A percentile compares a stretch with the other conserved stretches of the same genome.
phyloP scores from a whole-genome alignment of 331 rosid genomes.

The Acacia concinna region DNA sequence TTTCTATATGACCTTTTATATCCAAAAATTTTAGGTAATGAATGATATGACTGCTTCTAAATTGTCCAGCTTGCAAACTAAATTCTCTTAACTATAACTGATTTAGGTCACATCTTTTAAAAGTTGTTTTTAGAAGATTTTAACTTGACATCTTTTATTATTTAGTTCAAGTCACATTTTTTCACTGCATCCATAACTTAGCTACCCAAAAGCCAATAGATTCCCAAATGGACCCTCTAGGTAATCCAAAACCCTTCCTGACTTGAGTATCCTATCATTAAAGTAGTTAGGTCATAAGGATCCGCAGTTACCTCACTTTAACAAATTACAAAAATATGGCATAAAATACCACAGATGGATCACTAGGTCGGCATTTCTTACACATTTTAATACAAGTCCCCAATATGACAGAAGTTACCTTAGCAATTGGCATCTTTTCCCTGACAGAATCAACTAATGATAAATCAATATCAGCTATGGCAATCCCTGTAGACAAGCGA shows the following conservation, averaged over 20 bases:
- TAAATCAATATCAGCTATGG: conserved; percentile 81
- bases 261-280: neutral
- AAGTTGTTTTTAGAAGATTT: neutral
- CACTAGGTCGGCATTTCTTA: neutral
- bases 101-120: too few species aligned
- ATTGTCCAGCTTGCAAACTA: neutral
- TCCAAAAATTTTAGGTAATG: neutral
- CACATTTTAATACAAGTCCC: neutral
- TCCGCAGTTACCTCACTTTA: neutral
- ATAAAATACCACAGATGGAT: neutral
- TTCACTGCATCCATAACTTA: neutral
- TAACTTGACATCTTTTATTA: neutral
- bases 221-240: neutral
- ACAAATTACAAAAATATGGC: neutral
- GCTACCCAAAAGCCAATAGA: neutral
- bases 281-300: neutral
- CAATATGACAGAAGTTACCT: conserved; percentile 45
- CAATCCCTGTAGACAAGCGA: conserved; percentile 77
- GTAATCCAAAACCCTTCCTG: neutral
- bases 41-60: neutral
- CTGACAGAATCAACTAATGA: conserved; percentile 74
- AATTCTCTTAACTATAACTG: neutral
- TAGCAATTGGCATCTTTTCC: conserved; percentile 79
- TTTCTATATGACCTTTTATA: neutral
- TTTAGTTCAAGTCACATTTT: neutral